Percentiles rank a stretch among this genome's conserved stretches.
Conservation (phyloP, 192 early-diverging fungal genomes). For the Coemansia sp. region DNA sequence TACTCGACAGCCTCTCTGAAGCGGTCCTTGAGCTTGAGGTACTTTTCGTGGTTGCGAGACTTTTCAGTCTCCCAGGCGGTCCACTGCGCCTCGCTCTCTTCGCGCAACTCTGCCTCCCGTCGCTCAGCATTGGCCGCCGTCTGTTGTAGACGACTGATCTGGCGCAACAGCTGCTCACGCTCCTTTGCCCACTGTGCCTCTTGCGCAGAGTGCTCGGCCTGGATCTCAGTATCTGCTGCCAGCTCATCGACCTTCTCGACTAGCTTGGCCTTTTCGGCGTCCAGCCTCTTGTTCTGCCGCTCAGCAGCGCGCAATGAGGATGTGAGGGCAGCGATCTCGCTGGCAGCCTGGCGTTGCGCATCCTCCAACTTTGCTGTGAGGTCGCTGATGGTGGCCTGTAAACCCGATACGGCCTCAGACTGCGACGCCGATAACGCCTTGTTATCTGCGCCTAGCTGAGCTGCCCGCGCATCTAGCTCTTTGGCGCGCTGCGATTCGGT, state of each 20-base stretch:
- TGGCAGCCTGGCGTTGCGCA: conserved; percentile 22
- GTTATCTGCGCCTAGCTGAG: conserved; percentile 34
- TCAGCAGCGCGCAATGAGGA: conserved; percentile 25
- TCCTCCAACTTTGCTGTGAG: conserved; percentile 37
- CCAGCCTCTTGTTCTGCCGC: conserved; percentile 24
- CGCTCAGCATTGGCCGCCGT: conserved; percentile 35
- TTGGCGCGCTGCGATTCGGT: conserved; percentile 20
- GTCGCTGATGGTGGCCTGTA: conserved; percentile 35
- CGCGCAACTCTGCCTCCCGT: conserved; percentile 48
- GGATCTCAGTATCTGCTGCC: conserved; percentile 17
- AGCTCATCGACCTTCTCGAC: conserved; percentile 26
- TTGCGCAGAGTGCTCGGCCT: conserved; percentile 22
- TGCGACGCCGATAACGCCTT: conserved; percentile 37
- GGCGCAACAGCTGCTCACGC: conserved; percentile 41
- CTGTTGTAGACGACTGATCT: conserved; percentile 40
- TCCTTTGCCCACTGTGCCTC: conserved; percentile 38
- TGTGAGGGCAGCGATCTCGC: conserved; percentile 12
- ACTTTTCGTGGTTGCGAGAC: conserved; percentile 41
- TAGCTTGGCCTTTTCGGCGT: conserved; percentile 30
- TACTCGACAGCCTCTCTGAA: conserved; percentile 46
- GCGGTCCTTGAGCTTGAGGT: conserved; percentile 33
- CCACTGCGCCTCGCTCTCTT: conserved; percentile 50
- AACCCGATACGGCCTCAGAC: conserved; percentile 21
- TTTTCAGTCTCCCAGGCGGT: conserved; percentile 48
- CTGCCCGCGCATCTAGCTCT: conserved; percentile 19